phyloP scores from a whole-genome alignment of 805 yeast genomes.

The Candida sithepensis region DNA sequence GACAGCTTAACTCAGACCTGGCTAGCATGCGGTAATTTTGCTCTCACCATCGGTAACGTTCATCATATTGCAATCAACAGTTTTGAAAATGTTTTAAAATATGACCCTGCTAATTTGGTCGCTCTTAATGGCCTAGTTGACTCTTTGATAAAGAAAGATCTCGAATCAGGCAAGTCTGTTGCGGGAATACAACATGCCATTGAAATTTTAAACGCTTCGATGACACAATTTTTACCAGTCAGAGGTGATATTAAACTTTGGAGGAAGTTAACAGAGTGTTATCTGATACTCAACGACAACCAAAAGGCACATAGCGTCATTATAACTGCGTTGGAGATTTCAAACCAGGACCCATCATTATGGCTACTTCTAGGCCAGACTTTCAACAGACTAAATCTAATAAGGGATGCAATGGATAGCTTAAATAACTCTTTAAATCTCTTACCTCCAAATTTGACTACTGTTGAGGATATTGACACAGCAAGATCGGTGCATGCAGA shows the following conservation, averaged over 20 bases:
- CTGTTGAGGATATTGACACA: conserved; percentile 37
- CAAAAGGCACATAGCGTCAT: conserved; percentile 46
- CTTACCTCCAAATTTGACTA: conserved; percentile 34
- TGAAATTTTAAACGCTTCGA: conserved; percentile 36
- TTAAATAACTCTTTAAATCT: conserved; percentile 42
- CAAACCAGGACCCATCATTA: conserved; percentile 35
- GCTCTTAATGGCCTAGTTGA: conserved; percentile 44
- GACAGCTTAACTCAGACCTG: conserved; percentile 31
- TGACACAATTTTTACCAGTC: conserved; percentile 36
- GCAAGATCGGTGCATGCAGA: conserved; percentile 53
- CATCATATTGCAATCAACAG: conserved; percentile 38
- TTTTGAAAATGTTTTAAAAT: conserved; percentile 40
- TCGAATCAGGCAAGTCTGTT: conserved; percentile 33
- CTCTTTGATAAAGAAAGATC: conserved; percentile 38
- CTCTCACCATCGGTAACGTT: conserved; percentile 37
- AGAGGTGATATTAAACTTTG: conserved; percentile 38
- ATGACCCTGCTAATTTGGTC: conserved; percentile 36
- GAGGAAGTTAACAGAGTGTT: conserved; percentile 51
- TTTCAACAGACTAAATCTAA: conserved; percentile 39
- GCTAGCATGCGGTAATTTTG: conserved; percentile 45
- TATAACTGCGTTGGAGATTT: conserved; percentile 18
- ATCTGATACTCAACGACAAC: conserved; percentile 40
- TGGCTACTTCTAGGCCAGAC: conserved; percentile 50
- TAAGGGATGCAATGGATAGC: conserved; percentile 44
- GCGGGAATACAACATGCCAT: conserved; percentile 38